phyloP scores from a whole-genome alignment of 345 rosid species.

The Turritis glabra region DNA sequence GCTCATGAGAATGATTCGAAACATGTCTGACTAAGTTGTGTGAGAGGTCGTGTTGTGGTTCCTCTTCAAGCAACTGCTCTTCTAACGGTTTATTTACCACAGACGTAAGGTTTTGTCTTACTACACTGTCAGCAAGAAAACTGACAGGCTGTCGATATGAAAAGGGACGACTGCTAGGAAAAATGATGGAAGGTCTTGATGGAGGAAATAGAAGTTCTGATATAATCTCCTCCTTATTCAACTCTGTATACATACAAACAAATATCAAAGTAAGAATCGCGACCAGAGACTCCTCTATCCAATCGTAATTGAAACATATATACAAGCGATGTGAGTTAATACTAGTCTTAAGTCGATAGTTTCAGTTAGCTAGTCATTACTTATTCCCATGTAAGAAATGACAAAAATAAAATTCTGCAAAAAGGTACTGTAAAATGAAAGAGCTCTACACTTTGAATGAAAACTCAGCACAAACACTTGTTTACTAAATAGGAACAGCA shows the following conservation, averaged over 20 bases:
- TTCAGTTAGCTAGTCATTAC: not conserved
- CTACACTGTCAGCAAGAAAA: slow-evolving; percentile 38
- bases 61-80: slow-evolving; percentile 38
- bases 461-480: slow-evolving; percentile 1
- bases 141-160: slow-evolving; percentile 36
- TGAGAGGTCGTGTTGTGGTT: slow-evolving; percentile 38
- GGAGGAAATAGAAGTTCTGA: slow-evolving; percentile 53
- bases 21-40: slow-evolving; percentile 30
- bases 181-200: slow-evolving; percentile 45
- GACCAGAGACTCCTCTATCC: not conserved
- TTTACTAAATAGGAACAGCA: slow-evolving; percentile 8
- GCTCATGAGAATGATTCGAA: slow-evolving; percentile 37
- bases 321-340: not conserved
- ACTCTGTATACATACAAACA: slow-evolving; percentile 47
- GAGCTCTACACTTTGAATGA: slow-evolving; percentile 5
- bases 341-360: slow-evolving; percentile 1
- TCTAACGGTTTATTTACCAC: slow-evolving; percentile 23
- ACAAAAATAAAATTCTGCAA: not conserved
- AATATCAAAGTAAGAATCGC: not conserved
- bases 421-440: not conserved
- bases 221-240: slow-evolving; percentile 73
- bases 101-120: slow-evolving; percentile 23
- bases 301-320: not conserved
- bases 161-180: slow-evolving; percentile 43
- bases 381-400: slow-evolving; percentile 1